Percentiles rank a stretch among this genome's conserved stretches.
These are phyloP conservation scores for Pontederia crassipes DNA, from an alignment of 176 grass and related monocot genomes.

Conservation along the genomic window DNA sequence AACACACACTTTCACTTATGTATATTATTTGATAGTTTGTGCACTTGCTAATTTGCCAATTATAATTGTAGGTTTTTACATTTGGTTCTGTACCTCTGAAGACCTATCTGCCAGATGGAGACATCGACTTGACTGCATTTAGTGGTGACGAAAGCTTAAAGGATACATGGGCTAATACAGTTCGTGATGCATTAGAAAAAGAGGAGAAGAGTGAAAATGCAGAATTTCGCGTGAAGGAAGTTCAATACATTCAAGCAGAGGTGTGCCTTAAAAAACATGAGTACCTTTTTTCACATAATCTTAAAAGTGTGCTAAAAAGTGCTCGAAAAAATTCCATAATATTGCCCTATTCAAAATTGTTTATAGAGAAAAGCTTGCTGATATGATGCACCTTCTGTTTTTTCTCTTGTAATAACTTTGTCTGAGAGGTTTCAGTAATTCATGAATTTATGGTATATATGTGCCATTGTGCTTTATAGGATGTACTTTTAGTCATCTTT, in stretches of 20 bases:
- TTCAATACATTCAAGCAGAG: slow-evolving; percentile 95
- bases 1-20: not conserved
- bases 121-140: slow-evolving; percentile 87
- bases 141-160: slow-evolving; percentile 60
- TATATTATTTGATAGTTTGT: no score
- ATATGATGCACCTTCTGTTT: no score
- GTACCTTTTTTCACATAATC: no score
- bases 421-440: no score
- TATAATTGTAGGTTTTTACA: slow-evolving; percentile 48
- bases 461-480: no score
- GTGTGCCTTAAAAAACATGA: slow-evolving; percentile 6
- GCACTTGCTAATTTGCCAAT: not conserved
- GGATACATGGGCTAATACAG: slow-evolving; percentile 62
- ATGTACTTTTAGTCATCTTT: no score
- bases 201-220: slow-evolving; percentile 79
- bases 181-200: slow-evolving; percentile 64
- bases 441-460: no score
- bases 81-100: slow-evolving; percentile 89
- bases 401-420: no score
- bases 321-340: not conserved
- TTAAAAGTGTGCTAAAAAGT: no score
- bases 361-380: no score
- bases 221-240: slow-evolving; percentile 83
- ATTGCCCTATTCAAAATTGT: not conserved
- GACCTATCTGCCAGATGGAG: slow-evolving; percentile 96